Evolutionary conservation across 2,329 filamentous ascomycete species (phyloP).

Genomic region (Orbilia quercus): DNA sequence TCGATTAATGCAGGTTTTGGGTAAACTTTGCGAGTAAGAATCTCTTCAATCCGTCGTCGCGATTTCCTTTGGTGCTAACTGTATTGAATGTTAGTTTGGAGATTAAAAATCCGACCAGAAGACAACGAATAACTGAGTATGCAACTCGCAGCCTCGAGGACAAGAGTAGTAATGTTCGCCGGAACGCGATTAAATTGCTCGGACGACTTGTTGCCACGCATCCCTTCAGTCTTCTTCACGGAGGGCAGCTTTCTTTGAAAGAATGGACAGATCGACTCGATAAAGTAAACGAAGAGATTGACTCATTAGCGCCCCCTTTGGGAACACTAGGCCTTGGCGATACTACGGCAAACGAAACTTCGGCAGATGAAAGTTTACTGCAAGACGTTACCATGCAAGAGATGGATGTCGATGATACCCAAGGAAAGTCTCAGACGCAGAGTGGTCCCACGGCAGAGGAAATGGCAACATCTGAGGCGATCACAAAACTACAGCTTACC

Average conservation of each 20-base stretch:
- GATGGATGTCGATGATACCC: conserved; percentile 67
- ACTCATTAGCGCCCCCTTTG: conserved; percentile 81
- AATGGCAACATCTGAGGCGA: conserved; percentile 86
- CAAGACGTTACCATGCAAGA: conserved; percentile 85
- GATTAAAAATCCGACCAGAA: conserved; percentile 91
- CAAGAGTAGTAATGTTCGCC: conserved; percentile 95
- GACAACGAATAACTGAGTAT: conserved; percentile 86
- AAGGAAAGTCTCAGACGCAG: conserved; percentile 84
- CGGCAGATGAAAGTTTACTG: conserved; percentile 78
- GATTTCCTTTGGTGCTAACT: not conserved
- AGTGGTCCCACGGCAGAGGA: conserved; percentile 76
- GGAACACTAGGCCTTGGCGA: conserved; percentile 77
- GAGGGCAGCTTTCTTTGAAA: conserved; percentile 82
- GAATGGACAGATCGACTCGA: conserved; percentile 88
- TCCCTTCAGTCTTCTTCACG: conserved; percentile 91
- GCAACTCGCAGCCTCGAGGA: conserved; percentile 91
- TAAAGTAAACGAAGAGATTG: conserved; percentile 82
- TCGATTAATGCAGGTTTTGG: conserved; percentile 86
- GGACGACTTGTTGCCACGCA: conserved; percentile 90
- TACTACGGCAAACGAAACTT: conserved; percentile 72
- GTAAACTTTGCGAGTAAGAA: conserved; percentile 77
- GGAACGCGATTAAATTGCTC: conserved; percentile 93
- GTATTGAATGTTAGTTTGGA: conserved; percentile 70
- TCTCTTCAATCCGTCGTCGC: not conserved
- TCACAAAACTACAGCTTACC: conserved; percentile 87